Evolutionary conservation across 352 stramenopile genomes (phyloP), one percentile per base, ranked within the genome.

Genomic region (Phytophthora boehmeriae): DNA sequence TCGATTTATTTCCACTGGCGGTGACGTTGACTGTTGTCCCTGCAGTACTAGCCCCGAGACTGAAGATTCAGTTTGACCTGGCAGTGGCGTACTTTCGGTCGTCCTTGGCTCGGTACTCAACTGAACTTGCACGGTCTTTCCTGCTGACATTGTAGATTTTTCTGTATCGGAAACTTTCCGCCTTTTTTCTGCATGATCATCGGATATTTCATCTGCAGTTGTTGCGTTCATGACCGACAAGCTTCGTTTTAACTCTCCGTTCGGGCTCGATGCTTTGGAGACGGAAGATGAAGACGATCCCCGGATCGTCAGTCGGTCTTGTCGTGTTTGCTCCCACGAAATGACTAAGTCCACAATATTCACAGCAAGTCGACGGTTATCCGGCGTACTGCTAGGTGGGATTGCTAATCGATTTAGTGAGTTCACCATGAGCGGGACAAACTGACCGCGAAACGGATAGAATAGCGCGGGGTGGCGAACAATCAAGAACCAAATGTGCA

Each of bases 401-500:
- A 98, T 93, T n/a, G 95, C 96, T 28, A 99, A 70, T 19, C 92
- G 87, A 46, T 96, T 98, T 13, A 99, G 73, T 34, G 92, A 98
- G 51, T 98, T 97, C 6, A 98, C 88, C 93, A 99, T 98, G 8
- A 98, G 89, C 23, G 92, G 85, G 17, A 99, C 84, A 71, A 99
- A 98, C 52, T 97, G 86, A 32, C 76, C 80, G 32, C 95, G 89
- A 66, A 98, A 96, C 16, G 78, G 77, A 61, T 93, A 96, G 66
- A 99, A 99, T 25, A 99, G 62, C 13, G 89, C 74, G 20, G 91
- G 90, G 69, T 99, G 95, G 27, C 90, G 86, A 45, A 98, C 96
- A 59, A 99, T 96, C 27, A 98, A 82, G 45, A 98, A 97, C 95
- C 96, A 99, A 65, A 99, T 96, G 80, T 99, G 97, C 42, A 98